A percentile compares a stretch with the other conserved stretches of the same genome.
Conservation (phyloP, 2,329 filamentous ascomycete species). For the Colletotrichum agaves region DNA sequence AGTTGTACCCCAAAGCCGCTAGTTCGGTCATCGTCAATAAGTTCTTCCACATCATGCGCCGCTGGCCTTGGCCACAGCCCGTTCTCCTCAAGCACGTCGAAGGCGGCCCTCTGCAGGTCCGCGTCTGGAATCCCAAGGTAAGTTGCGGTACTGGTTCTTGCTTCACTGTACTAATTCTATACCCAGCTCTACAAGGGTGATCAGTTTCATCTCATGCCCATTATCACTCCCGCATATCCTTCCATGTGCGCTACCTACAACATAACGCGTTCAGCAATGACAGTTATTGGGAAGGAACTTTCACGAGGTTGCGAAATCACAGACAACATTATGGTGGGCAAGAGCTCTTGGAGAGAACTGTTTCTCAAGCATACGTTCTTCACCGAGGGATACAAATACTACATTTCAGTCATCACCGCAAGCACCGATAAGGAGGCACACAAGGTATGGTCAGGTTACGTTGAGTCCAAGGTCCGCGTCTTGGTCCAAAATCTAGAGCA, state of each 20-base stretch:
- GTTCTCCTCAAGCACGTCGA: slow-evolving; percentile 90
- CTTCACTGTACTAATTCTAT: slow-evolving; percentile 29
- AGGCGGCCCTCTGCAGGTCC: slow-evolving; percentile 80
- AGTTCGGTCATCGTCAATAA: slow-evolving; percentile 90
- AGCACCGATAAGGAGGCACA: slow-evolving; percentile 87
- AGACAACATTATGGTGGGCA: slow-evolving; percentile 81
- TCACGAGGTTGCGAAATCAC: slow-evolving; percentile 81
- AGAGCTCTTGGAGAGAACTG: slow-evolving; percentile 84
- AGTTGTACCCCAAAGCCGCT: slow-evolving; percentile 93
- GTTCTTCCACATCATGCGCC: slow-evolving; percentile 91
- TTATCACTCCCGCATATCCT: slow-evolving; percentile 97
- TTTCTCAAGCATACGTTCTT: slow-evolving; percentile 95
- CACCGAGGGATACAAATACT: slow-evolving; percentile 93
- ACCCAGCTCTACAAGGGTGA: slow-evolving; percentile 80
- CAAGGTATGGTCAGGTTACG: slow-evolving; percentile 87
- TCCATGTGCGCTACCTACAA: slow-evolving; percentile 99
- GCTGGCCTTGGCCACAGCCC: slow-evolving; percentile 96
- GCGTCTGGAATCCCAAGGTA: slow-evolving; percentile 94
- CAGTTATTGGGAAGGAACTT: slow-evolving; percentile 85
- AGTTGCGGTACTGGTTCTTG: slow-evolving; percentile 38
- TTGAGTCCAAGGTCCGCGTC: slow-evolving; percentile 92
- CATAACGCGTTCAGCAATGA: slow-evolving; percentile 85
- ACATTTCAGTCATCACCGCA: slow-evolving; percentile 86
- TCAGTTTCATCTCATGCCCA: slow-evolving; percentile 91
- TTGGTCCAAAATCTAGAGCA: slow-evolving; percentile 86